phyloP scores from a whole-genome alignment of 805 yeast species.

The Candida montana region DNA sequence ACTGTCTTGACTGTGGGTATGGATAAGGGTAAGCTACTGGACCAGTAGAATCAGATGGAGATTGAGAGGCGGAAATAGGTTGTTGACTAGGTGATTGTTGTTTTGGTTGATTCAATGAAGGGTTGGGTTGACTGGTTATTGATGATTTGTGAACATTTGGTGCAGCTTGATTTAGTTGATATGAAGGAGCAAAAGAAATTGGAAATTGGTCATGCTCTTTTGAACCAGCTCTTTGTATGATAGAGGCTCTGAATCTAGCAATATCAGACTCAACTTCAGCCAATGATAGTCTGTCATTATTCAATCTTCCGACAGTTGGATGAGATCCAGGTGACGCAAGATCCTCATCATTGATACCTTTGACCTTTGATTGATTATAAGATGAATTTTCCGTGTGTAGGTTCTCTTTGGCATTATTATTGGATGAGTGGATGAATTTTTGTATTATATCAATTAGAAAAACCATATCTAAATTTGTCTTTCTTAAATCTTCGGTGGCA shows the following conservation, averaged over 20 bases:
- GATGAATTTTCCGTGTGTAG: background rate
- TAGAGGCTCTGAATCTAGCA: conserved; percentile 22
- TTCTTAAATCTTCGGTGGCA: conserved; percentile 42
- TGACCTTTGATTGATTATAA: background rate
- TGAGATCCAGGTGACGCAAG: conserved; percentile 20
- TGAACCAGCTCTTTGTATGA: conserved; percentile 23
- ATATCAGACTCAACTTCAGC: conserved; percentile 21
- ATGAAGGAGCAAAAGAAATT: conserved; percentile 22
- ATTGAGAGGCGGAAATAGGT: conserved; percentile 2
- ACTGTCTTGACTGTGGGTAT: conserved; percentile 15
- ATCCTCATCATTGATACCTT: conserved; percentile 7
- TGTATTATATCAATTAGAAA: conserved; percentile 44
- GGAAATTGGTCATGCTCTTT: conserved; percentile 22
- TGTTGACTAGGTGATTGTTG: conserved; percentile 4
- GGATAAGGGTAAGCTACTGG: conserved; percentile 24
- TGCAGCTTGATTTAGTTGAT: conserved; percentile 17
- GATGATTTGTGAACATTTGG: conserved; percentile 14
- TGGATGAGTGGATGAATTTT: conserved; percentile 19
- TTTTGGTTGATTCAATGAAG: background rate
- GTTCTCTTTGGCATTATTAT: conserved; percentile 3
- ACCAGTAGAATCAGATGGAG: conserved; percentile 12
- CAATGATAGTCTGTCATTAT: conserved; percentile 7
- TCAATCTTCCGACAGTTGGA: background rate
- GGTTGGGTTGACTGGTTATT: conserved; percentile 5
- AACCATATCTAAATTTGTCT: conserved; percentile 48